These are phyloP conservation scores for Friedmanniomyces endolithicus DNA, from an alignment of 495 filamentous ascomycete genomes.

Conservation along the genomic window DNA sequence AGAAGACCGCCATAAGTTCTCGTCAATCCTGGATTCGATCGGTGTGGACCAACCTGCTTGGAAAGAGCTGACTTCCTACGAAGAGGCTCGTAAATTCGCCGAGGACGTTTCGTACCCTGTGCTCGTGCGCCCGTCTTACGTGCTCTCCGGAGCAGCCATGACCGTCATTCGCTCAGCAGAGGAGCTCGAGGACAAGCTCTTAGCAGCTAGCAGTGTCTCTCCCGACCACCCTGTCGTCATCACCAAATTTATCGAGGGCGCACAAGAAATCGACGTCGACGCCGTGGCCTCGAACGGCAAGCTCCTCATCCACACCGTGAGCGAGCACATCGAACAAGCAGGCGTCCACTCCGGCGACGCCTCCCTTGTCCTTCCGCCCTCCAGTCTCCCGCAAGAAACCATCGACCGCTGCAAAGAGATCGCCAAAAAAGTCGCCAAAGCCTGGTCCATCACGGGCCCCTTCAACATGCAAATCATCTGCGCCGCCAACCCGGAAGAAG, in stretches of 20 bases:
- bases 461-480: slow-evolving; percentile 99
- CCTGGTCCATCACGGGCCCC: slow-evolving; percentile 91
- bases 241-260: slow-evolving; percentile 95
- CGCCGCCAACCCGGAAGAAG: slow-evolving; percentile 55
- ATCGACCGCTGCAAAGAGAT: slow-evolving; percentile 87
- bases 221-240: slow-evolving; percentile 95
- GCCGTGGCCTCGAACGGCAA: slow-evolving; percentile 81
- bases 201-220: slow-evolving; percentile 81
- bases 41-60: slow-evolving; percentile 94
- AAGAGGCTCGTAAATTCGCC: slow-evolving; percentile 77
- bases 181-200: slow-evolving; percentile 77
- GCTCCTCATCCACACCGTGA: slow-evolving; percentile 83
- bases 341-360: slow-evolving; percentile 96
- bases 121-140: slow-evolving; percentile 86
- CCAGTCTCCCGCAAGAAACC: slow-evolving; percentile 56
- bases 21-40: slow-evolving; percentile 89
- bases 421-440: slow-evolving; percentile 88
- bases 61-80: slow-evolving; percentile 87
- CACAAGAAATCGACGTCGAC: slow-evolving; percentile 95
- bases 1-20: slow-evolving; percentile 97
- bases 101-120: slow-evolving; percentile 80
- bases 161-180: slow-evolving; percentile 83
- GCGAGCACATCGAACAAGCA: slow-evolving; percentile 91
- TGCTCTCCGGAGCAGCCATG: slow-evolving; percentile 94
- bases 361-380: slow-evolving; percentile 79